Base-by-base conservation (phyloP, 352 stramenopile genomes). In the Nothophytophthora sp. region DNA sequence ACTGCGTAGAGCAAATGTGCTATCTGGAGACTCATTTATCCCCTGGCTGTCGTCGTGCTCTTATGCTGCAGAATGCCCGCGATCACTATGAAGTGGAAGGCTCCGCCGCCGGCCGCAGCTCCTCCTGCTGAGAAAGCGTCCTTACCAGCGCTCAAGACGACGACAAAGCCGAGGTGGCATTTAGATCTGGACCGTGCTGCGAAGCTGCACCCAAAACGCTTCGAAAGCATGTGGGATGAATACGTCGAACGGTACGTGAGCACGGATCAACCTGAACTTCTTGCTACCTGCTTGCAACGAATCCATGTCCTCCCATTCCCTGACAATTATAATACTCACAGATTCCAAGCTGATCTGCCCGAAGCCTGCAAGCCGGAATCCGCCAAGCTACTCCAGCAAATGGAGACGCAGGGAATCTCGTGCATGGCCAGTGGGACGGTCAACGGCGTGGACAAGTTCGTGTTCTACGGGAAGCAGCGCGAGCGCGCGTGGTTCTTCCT, bases 371-470 rank as follows among this genome's bases (percentile, higher is more conserved):
- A 51, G 0, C 59, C 66, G 2, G 49, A 70, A 7, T 67, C 67
- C 1, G 38, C 49, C 1, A 48, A 41, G 0, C 36, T 92, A 15
- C 36, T 93, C 8, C 23, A 58, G 10, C 50, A 67, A 18, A 74
- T 91, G 67, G 59, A 86, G 20, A 22, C 36, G 0, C 62, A 55
- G 11, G 76, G 75, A 9, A 51, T 91, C 35, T 55, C 55, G 27
- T 93, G 81, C 40, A 88, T 93, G 72, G 82, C 82, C 1, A 91
- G 78, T 25, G 78, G 83, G 20, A 89, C 67, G 13, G 73, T 91
- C 27, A 58, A 71, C 43, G 75, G 67, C 12, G 61, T 88, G 24
- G 73, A 91, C 25, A 91, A 93, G 61, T 90, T 76, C 45, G 74
- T 91, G 16, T 82, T 90, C 30, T 91, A 90, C 45, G 64, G 63